A percentile compares a stretch with the other conserved stretches of the same genome.
Conservation (phyloP, 2,329 filamentous ascomycete genomes). For the Furcasterigmium furcatum region DNA sequence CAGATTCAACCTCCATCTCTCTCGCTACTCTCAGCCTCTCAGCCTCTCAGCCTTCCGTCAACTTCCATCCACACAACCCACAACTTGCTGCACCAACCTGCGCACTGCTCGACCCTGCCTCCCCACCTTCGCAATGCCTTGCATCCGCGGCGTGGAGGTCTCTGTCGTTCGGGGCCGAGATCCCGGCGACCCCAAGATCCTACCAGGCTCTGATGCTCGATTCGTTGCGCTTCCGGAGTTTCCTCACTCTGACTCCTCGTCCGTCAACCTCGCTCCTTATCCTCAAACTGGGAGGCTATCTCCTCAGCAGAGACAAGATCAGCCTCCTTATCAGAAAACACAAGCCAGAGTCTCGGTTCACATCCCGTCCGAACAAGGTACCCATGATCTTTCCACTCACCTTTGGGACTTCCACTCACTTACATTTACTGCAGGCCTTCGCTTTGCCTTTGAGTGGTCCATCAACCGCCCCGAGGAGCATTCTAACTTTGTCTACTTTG, state of each 20-base stretch:
- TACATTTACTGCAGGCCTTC: slow-evolving; percentile 32
- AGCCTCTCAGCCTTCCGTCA: too few relatives aligned
- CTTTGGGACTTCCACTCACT: too few relatives aligned
- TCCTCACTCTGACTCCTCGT: slow-evolving; percentile 49
- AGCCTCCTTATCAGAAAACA: slow-evolving; percentile 24
- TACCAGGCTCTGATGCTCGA: slow-evolving; percentile 10
- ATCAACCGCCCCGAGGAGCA: slow-evolving; percentile 29
- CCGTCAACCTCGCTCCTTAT: slow-evolving; percentile 26
- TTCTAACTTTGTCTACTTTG: slow-evolving; percentile 48
- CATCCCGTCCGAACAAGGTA: slow-evolving; percentile 52
- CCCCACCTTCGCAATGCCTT: slow-evolving; percentile 41
- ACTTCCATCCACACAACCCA: too few relatives aligned
- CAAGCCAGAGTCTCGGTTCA: slow-evolving; percentile 51
- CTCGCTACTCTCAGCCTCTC: too few relatives aligned
- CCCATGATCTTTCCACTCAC: slow-evolving; percentile 4
- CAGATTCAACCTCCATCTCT: too few relatives aligned
- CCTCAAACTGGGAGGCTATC: neutral
- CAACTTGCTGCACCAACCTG: too few relatives aligned
- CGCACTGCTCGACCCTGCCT: too few relatives aligned
- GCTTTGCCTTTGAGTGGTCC: slow-evolving; percentile 50
- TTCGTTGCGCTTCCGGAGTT: slow-evolving; percentile 44
- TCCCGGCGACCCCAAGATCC: neutral
- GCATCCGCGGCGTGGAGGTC: slow-evolving; percentile 44
- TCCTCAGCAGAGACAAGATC: slow-evolving; percentile 4
- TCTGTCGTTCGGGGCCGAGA: slow-evolving; percentile 31